Base-by-base conservation (phyloP, 2,329 filamentous ascomycete species). In the Leptographium flavum region DNA sequence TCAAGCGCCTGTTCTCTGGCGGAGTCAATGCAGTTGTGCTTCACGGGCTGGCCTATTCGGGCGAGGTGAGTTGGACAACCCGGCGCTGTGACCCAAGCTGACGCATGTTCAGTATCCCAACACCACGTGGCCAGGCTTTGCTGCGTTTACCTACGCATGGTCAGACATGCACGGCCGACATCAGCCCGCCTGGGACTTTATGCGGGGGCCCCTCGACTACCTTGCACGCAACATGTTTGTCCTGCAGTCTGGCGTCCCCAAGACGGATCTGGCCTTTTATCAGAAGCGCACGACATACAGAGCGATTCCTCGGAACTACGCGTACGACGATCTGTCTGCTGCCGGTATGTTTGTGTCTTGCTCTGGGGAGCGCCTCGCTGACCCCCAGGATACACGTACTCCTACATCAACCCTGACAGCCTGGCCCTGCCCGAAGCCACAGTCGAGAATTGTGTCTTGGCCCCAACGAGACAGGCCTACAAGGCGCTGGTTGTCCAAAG, bases 71-170 rank as follows among this genome's bases (percentile, higher is more conserved):
- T 21, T 9, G 15, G 36, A 25, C 8, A 27, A 17, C 14, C 8
- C 62, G 2, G 2, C 5, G 15, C 25, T 8, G n/a, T 15, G 14
- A 30, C 15, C 10, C 1, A 14, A 13, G 38, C 28, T 41, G 10
- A 31, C n/a, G n/a, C 17, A 41, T 21, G 2, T 21, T 21, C 17
- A 47, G 41, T 71, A 70, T 44, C 53, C 53, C 0, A 62, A 65
- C 41, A 71, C 69, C 1, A 70, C 69, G 0, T 73, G 69, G 68
- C 69, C 69, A 0, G 65, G 64, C 0, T 68, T 61, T 43, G 63
- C 63, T 0, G 58, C 67, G 0, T 71, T 71, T 46, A 47, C 43
- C 6, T 71, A 67, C 48, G 35, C 42, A 23, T 47, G 37, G 28
- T 43, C 45, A 4, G 42, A 42, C n/a, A 59, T 63, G 54, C 60